Conservation (phyloP, 305 asterid species). For the Stenogyne calaminthoides region DNA sequence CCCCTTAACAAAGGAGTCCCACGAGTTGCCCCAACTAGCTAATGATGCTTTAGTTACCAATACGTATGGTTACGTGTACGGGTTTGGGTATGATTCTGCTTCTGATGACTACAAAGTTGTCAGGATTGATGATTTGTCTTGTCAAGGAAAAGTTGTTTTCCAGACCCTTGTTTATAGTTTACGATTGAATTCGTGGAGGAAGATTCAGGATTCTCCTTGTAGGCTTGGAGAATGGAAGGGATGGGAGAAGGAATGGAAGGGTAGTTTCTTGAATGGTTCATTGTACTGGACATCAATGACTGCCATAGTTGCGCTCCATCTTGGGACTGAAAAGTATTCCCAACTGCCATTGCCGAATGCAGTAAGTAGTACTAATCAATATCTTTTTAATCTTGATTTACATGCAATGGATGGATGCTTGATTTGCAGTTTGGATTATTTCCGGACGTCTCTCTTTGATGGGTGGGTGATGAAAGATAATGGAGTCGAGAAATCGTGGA, state of each 20-base stretch:
- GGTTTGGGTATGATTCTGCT: slow-evolving; percentile 23
- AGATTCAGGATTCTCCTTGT: not conserved
- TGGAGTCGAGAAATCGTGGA: not conserved
- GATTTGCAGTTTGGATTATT: not conserved
- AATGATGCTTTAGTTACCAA: no score
- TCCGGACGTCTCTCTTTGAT: not conserved
- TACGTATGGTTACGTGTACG: not conserved
- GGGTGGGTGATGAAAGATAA: not conserved
- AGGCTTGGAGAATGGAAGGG: no score
- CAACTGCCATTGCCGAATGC: not conserved
- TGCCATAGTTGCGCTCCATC: slow-evolving; percentile 17
- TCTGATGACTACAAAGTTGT: not conserved
- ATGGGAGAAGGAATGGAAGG: no score
- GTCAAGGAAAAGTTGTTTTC: not conserved
- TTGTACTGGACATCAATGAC: slow-evolving; percentile 2
- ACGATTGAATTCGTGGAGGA: not conserved
- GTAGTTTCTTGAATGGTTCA: not conserved
- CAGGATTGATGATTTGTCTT: not conserved
- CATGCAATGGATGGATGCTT: not conserved
- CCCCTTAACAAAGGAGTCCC: slow-evolving; percentile 9
- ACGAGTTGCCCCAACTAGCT: not conserved
- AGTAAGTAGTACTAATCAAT: no score
- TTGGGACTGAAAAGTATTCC: not conserved
- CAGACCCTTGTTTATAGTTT: not conserved
- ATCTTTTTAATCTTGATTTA: no score